Evolutionary conservation across 2,329 filamentous ascomycete genomes (phyloP), one percentile per base, ranked within the genome.

Genomic region (Paradendryphiella salina): DNA sequence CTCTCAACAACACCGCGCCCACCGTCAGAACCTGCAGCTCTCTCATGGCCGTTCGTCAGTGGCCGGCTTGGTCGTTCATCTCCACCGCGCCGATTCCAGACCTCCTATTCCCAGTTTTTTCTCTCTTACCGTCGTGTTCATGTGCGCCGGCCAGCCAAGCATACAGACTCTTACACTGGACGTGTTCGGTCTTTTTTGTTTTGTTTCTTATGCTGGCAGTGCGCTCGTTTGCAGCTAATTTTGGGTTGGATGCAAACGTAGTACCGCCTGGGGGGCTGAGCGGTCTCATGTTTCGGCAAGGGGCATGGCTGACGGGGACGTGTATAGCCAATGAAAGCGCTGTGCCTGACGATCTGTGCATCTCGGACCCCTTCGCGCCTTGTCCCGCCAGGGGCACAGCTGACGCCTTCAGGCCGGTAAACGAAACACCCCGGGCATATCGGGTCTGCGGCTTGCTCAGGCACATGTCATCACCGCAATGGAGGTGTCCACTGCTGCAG

Each of bases 271-370:
- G 18, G 50, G 21, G 39, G 54, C 61, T 61, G 54, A 46, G 43
- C 52, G 29, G 66, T 69, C 67, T 70, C 65, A 69, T 39, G 23
- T 41, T 32, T 50, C 65, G 59, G 57, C 55, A 65, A 67, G 54
- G 54, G 56, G 65, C 52, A 54, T 33, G 33, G 48, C 34, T 14
- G 47, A 52, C 47, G 44, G 40, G 15, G 43, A 43, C 42, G 42
- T 42, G 23, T 42, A 46, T 54, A 58, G 61, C 67, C 52, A 68
- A 66, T 66, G 40, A 54, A 43, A 35, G 38, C 37, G 28, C 45
- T 20, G 52, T 54, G 18, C 55, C 57, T 56, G 56, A 55, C 51
- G 67, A 70, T 69, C 66, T 53, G 63, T 67, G 67, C 66, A 61
- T 58, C 34, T 65, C 65, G 53, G 55, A 52, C 53, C 32, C 43